Evolutionary conservation across 345 rosid genomes (phyloP).

Genomic region (Lepidium africanum): DNA sequence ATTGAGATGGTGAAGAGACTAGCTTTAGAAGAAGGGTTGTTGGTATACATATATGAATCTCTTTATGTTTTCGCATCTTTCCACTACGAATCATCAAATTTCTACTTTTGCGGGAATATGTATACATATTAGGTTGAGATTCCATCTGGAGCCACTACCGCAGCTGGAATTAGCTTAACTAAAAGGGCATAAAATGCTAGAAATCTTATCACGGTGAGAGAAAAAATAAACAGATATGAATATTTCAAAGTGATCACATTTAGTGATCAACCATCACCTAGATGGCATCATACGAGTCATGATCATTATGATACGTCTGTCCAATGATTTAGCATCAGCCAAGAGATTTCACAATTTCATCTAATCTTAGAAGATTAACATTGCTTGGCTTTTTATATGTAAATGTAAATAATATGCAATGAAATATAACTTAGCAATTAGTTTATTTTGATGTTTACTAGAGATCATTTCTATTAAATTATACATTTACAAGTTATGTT

Average conservation of each 20-base stretch:
- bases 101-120: not conserved
- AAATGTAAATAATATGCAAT: no score
- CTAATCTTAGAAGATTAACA: no score
- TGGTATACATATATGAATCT: constrained; percentile 38
- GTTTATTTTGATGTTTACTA: no score
- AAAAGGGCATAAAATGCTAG: constrained; percentile 83
- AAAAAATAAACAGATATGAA: not conserved
- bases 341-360: no score
- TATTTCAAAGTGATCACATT: not conserved
- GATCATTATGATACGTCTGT: no score
- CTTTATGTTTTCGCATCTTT: not conserved
- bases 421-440: no score
- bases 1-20: constrained; percentile 85
- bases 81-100: not conserved
- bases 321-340: no score
- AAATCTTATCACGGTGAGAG: constrained; percentile 74
- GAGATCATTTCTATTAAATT: no score
- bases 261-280: not conserved
- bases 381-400: no score
- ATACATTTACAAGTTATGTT: no score
- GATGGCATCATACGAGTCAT: no score
- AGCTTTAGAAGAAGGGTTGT: constrained; percentile 86
- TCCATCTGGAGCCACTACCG: constrained; percentile 94
- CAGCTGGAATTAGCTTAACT: constrained; percentile 74
- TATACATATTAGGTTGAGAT: constrained; percentile 58